Evolutionary conservation across 2,329 filamentous ascomycete genomes (phyloP).

Genomic region (Penicillium sp.): DNA sequence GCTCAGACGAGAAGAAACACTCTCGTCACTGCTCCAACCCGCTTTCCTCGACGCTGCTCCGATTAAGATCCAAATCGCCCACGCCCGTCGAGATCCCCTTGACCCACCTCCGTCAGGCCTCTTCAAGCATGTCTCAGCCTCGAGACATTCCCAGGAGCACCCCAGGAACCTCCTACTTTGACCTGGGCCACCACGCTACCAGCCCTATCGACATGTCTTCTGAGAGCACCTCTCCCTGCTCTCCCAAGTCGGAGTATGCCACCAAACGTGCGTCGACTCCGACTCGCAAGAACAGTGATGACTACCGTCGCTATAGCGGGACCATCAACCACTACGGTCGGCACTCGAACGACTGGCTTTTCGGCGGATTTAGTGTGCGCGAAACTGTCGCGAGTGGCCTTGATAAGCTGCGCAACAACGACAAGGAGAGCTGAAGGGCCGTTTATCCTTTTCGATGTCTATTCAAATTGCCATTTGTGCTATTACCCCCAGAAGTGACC

Average conservation of each 20-base stretch:
- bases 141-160: slow-evolving; percentile 18
- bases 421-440: slow-evolving; percentile 25
- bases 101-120: slow-evolving; percentile 4
- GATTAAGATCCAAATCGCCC: slow-evolving; percentile 21
- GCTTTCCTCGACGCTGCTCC: slow-evolving; percentile 18
- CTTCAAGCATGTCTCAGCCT: slow-evolving; percentile 9
- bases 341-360: slow-evolving; percentile 51
- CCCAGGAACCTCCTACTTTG: slow-evolving; percentile 12
- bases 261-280: slow-evolving; percentile 19
- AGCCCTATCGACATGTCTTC: slow-evolving; percentile 23
- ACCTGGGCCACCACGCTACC: slow-evolving; percentile 13
- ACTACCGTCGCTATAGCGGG: slow-evolving; percentile 38
- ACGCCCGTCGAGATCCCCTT: slow-evolving; percentile 18
- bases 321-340: slow-evolving; percentile 46
- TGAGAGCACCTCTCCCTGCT: slow-evolving; percentile 13
- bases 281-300: slow-evolving; percentile 28
- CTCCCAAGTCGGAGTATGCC: slow-evolving; percentile 13
- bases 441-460: not conserved
- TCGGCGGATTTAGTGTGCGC: slow-evolving; percentile 46
- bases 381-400: slow-evolving; percentile 44
- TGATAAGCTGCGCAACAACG: slow-evolving; percentile 30
- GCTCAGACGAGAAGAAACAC: slow-evolving; percentile 15
- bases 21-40: slow-evolving; percentile 9
- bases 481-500: not conserved
- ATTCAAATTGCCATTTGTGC: not conserved